phyloP scores from a whole-genome alignment of 768 basidiomycete genomes.

The Royoungia palumana region DNA sequence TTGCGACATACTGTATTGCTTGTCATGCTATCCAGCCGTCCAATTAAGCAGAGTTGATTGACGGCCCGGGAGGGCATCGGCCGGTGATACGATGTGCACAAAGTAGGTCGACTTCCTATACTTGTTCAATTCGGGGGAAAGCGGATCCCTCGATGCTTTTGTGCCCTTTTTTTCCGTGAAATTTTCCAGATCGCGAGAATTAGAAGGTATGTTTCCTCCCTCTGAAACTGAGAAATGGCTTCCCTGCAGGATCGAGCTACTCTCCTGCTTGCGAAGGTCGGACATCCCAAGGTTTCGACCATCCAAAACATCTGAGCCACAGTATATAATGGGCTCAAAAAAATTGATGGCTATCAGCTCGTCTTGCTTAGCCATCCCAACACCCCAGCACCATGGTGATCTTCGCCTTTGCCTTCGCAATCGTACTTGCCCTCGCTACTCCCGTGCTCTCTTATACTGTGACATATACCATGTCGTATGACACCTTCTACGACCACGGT shows the following conservation, averaged over 20 bases:
- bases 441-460: slow-evolving; percentile 1
- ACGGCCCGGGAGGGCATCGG: not conserved
- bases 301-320: not conserved
- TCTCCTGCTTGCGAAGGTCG: not conserved
- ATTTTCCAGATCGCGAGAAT: not conserved
- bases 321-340: not conserved
- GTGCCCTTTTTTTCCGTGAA: not conserved
- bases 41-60: no score
- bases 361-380: not conserved
- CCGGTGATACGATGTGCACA: not conserved
- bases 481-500: slow-evolving; percentile 48
- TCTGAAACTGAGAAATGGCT: not conserved
- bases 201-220: not conserved
- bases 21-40: not conserved
- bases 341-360: not conserved
- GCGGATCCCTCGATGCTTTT: not conserved
- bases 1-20: no score
- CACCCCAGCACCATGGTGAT: slow-evolving; percentile 8
- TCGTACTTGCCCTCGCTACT: slow-evolving; percentile 7
- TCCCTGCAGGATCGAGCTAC: not conserved
- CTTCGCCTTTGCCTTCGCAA: not conserved
- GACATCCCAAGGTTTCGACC: not conserved
- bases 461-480: slow-evolving; percentile 36
- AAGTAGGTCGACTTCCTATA: not conserved
- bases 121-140: not conserved